A percentile compares a stretch with the other conserved stretches of the same genome.
phyloP scores from a whole-genome alignment of 2,329 filamentous ascomycete genomes.

The Didymella arachidicola region DNA sequence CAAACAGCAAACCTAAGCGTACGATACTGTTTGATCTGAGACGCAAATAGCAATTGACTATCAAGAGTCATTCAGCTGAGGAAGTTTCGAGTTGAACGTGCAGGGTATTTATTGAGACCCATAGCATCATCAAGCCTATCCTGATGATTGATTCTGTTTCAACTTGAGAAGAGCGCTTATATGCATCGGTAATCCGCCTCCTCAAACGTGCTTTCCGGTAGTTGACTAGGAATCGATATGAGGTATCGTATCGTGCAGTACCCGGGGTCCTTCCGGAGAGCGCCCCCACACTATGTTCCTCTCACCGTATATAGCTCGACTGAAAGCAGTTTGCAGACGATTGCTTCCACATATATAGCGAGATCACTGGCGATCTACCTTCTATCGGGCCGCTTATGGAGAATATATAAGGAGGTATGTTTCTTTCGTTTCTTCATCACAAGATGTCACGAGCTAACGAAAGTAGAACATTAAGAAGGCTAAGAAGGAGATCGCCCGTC shows the following conservation, averaged over 20 bases:
- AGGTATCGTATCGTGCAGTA: background rate
- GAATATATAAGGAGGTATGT: constrained; percentile 72
- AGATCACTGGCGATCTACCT: no score
- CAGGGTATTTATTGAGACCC: background rate
- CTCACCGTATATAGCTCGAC: background rate
- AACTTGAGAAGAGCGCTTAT: background rate
- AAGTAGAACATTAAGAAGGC: constrained; percentile 92
- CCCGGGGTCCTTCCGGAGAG: background rate
- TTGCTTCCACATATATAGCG: no score
- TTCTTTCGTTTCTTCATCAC: background rate
- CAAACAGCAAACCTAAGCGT: background rate
- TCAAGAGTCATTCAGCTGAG: background rate
- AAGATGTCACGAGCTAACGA: background rate
- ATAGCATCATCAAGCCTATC: no score
- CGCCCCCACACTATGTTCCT: background rate
- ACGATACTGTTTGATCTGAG: background rate
- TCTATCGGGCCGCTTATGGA: no score
- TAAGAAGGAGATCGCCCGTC: constrained; percentile 89
- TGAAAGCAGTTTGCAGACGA: no score
- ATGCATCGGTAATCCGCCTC: background rate
- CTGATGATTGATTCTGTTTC: background rate
- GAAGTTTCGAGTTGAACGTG: background rate
- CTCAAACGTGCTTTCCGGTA: background rate
- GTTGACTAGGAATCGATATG: background rate
- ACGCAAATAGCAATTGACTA: background rate